Conservation (phyloP, 2,329 filamentous ascomycete genomes). For the Blumeriella jaapii region DNA sequence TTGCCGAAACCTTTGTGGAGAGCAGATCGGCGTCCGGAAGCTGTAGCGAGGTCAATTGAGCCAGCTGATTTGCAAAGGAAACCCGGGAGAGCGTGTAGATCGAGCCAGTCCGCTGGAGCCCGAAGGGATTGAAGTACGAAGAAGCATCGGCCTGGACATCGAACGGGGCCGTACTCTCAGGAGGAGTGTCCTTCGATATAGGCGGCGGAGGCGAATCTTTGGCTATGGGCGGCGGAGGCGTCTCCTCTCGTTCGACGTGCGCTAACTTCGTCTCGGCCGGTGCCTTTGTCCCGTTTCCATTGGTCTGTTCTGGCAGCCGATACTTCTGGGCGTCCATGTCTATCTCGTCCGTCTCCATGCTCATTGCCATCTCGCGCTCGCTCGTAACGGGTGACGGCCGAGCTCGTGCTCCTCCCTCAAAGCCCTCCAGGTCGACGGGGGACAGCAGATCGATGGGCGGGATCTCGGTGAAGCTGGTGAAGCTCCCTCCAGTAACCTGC, state of each 20-base stretch:
- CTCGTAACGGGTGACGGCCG: conserved; percentile 17
- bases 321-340: conserved; percentile 67
- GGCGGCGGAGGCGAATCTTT: conserved; percentile 33
- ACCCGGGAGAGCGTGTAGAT: conserved; percentile 88
- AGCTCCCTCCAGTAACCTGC: conserved; percentile 23
- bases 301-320: conserved; percentile 57
- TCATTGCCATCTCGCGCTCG: conserved; percentile 21
- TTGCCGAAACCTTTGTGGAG: conserved; percentile 71
- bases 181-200: conserved; percentile 41
- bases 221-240: conserved; percentile 30
- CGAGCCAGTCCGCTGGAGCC: conserved; percentile 62
- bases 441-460: conserved; percentile 6
- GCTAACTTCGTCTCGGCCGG: conserved; percentile 45
- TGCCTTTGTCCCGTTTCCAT: conserved; percentile 55
- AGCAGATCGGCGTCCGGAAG: conserved; percentile 78
- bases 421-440: conserved; percentile 15
- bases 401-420: conserved; percentile 21
- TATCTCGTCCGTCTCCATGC: conserved; percentile 31
- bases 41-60: conserved; percentile 81
- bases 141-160: conserved; percentile 22
- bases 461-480: conserved; percentile 17
- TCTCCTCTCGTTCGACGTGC: conserved; percentile 41
- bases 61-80: conserved; percentile 87
- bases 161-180: conserved; percentile 28
- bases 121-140: conserved; percentile 55